A percentile compares a stretch with the other conserved stretches of the same genome.
Evolutionary conservation across 179 eudicot genomes (phyloP).

Genomic region (Camellia oleifera): DNA sequence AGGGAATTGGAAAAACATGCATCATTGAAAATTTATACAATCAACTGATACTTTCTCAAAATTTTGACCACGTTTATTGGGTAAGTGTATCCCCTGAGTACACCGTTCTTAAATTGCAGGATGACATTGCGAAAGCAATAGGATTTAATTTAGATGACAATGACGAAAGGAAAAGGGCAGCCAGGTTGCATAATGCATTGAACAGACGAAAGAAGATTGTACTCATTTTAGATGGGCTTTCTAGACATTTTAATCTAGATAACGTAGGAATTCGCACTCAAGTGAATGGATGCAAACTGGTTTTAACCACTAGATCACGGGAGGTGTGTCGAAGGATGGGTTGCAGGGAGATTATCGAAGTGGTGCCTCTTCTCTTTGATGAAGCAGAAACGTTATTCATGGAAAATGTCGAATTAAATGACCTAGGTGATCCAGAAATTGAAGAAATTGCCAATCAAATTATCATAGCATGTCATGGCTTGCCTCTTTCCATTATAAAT

Average conservation of each 20-base stretch:
- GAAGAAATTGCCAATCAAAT: not conserved
- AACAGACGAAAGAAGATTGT: not conserved
- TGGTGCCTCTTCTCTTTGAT: not conserved
- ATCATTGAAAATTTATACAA: not conserved
- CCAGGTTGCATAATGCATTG: not conserved
- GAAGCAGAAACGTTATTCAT: not conserved
- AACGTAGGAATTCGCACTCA: not conserved
- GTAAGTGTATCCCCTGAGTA: not conserved
- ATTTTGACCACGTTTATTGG: constrained; percentile 1
- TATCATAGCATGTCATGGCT: not conserved
- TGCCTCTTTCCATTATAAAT: not conserved
- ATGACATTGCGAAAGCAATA: not conserved
- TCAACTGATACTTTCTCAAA: not conserved
- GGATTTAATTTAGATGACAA: not conserved
- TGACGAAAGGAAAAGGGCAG: not conserved
- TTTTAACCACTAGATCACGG: not conserved
- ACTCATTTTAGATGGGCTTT: not conserved
- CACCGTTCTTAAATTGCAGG: not conserved
- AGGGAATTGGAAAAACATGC: not conserved
- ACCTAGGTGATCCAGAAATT: not conserved
- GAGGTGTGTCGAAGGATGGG: not conserved
- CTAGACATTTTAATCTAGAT: not conserved
- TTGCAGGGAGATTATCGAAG: not conserved
- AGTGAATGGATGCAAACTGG: constrained; percentile 1
- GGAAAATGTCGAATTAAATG: not conserved